Percentiles rank a stretch among this genome's conserved stretches.
Conservation (phyloP, 805 yeast species). For the Cyberlindnera amylophila region DNA sequence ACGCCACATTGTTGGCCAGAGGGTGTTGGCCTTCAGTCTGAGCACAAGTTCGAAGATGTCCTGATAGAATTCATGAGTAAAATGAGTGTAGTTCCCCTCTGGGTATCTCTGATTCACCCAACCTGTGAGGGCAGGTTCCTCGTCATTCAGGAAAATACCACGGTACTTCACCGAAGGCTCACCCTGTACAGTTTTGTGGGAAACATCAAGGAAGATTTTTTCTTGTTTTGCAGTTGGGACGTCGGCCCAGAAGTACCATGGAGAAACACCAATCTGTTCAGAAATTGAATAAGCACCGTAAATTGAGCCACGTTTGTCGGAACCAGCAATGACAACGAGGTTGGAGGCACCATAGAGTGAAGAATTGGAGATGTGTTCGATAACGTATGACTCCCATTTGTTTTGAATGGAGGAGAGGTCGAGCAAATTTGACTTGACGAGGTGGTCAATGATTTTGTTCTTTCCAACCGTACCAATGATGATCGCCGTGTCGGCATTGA, state of each 20-base stretch:
- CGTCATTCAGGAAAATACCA: slow-evolving; percentile 15
- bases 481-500: slow-evolving; percentile 8
- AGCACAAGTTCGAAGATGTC: slow-evolving; percentile 11
- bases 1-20: slow-evolving; percentile 17
- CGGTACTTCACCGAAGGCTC: slow-evolving; percentile 14
- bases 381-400: slow-evolving; percentile 12
- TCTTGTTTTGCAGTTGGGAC: slow-evolving; percentile 6
- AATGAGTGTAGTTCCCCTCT: slow-evolving; percentile 11
- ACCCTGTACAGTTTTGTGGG: background rate
- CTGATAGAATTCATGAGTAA: slow-evolving; percentile 11
- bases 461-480: slow-evolving; percentile 15
- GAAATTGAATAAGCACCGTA: slow-evolving; percentile 12
- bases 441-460: slow-evolving; percentile 6
- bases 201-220: slow-evolving; percentile 4
- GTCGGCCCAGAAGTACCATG: slow-evolving; percentile 16
- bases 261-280: slow-evolving; percentile 15
- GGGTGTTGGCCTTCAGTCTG: slow-evolving; percentile 11
- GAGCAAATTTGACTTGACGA: background rate
- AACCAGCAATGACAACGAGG: slow-evolving; percentile 10
- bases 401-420: slow-evolving; percentile 3
- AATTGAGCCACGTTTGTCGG: slow-evolving; percentile 15
- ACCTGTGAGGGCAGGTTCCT: slow-evolving; percentile 14
- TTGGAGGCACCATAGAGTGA: slow-evolving; percentile 3
- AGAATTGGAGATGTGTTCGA: slow-evolving; percentile 3
- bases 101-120: slow-evolving; percentile 9